Conservation (phyloP, 2,329 filamentous ascomycete species). For the Fusarium papillatum region DNA sequence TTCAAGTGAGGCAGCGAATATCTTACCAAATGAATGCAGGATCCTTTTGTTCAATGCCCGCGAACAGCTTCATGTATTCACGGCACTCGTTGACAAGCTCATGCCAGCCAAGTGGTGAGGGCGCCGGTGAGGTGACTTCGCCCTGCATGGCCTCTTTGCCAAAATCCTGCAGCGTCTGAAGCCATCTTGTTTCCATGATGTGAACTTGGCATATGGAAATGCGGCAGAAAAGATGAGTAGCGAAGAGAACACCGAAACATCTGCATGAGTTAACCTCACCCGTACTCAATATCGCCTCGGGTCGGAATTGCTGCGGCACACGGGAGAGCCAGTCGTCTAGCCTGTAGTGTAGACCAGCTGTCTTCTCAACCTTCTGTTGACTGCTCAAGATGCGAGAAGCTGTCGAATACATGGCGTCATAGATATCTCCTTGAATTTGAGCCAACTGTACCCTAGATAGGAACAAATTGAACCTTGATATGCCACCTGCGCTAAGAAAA, state of each 20-base stretch:
- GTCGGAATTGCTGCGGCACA: not conserved
- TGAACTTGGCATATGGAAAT: not conserved
- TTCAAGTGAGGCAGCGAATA: not conserved
- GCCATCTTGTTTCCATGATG: constrained; percentile 2
- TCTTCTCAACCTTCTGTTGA: not conserved
- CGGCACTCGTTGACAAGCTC: not conserved
- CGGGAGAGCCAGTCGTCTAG: constrained; percentile 15
- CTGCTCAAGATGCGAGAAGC: not conserved
- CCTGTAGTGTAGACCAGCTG: not conserved
- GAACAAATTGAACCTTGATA: constrained; percentile 16
- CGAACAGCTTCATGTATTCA: not conserved
- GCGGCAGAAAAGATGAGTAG: constrained; percentile 7
- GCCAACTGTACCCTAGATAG: constrained; percentile 18
- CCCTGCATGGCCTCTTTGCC: not conserved
- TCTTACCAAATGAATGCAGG: not conserved
- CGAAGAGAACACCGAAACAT: constrained; percentile 18
- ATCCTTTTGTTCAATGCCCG: not conserved
- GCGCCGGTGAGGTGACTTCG: not conserved
- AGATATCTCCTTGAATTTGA: constrained; percentile 25
- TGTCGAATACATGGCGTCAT: constrained; percentile 9
- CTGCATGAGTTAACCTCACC: not conserved
- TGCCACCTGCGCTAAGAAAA: not conserved
- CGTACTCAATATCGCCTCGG: not conserved
- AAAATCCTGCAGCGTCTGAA: not conserved
- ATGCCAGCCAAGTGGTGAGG: not conserved